Conservation (phyloP, 495 filamentous ascomycete species). For the Bryoglossum gracile region DNA sequence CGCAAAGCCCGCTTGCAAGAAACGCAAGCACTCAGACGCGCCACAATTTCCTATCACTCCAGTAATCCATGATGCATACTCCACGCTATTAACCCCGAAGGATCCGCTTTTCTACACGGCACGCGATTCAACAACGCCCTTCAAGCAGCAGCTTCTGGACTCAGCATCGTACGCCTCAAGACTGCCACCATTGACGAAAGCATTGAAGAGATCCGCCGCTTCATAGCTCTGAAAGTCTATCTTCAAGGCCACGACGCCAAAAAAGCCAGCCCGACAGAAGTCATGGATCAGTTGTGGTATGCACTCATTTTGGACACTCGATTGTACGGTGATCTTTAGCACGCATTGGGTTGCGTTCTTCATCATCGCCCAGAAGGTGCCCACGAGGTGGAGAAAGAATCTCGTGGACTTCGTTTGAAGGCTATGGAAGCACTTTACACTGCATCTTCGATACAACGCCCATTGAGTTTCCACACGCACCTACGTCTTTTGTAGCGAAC, state of each 20-base stretch:
- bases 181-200: neutral
- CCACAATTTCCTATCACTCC: too few relatives aligned
- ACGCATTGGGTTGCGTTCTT: neutral
- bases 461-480: too few relatives aligned
- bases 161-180: neutral
- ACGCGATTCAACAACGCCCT: neutral
- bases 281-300: conserved; percentile 9
- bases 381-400: neutral
- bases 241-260: neutral
- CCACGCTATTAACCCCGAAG: neutral
- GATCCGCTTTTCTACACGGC: conserved; percentile 3
- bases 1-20: too few relatives aligned
- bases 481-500: too few relatives aligned
- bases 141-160: neutral
- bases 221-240: conserved; percentile 1
- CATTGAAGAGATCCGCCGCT: conserved; percentile 4
- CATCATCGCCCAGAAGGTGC: conserved; percentile 8
- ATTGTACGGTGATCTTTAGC: neutral
- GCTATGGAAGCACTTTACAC: neutral
- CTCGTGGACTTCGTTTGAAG: neutral
- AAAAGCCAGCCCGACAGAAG: neutral
- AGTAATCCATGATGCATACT: neutral
- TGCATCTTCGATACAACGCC: too few relatives aligned
- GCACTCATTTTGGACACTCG: conserved; percentile 7
- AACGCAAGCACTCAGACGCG: too few relatives aligned